Evolutionary conservation across 2,329 filamentous ascomycete species (phyloP), one percentile per base, ranked within the genome.

Genomic region (Colletotrichum gigasporum): DNA sequence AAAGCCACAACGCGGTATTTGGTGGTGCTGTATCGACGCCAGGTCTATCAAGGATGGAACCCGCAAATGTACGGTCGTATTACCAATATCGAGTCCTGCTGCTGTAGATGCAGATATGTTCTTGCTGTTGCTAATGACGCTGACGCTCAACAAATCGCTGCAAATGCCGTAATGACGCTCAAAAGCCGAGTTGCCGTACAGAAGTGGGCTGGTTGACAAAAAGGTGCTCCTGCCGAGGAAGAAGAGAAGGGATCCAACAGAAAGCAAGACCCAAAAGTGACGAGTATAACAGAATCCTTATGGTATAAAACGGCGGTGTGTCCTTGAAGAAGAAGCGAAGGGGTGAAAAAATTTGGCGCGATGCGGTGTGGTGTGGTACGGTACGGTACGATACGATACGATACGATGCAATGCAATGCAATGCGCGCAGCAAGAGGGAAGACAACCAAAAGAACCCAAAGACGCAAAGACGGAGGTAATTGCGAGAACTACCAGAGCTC

Each of bases 401-500:
- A 63, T 55, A 45, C 51, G 51, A 39, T 37, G 48, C 39, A 54
- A 64, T 57, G 42, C 60, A 56, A 67, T 58, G 59, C 44, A 66
- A 59, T 68, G 63, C 67, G 67, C 59, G 35, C 39, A 61, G 66
- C 48, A 45, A 67, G 64, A 47, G 59, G 59, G 39, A 64, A 63
- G 47, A 48, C n/a, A n/a, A n/a, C n/a, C n/a, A 45, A 47, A 67
- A 67, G 63, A 65, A 67, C 69, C 71, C 68, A 73, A 67, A 72
- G 47, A 68, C 67, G 68, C 68, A 72, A 73, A 72, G 72, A 69
- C 71, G 68, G 73, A 76, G 63, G 63, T 65, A 65, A 65, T 65
- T 65, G 63, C 63, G 45, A 65, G 58, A 81, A 79, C 82, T 84
- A 76, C 81, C 81, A 77, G 82, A 83, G 82, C 79, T 81, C 79